A percentile compares a stretch with the other conserved stretches of the same genome.
These are phyloP conservation scores for Monosporascus sp. DNA, from an alignment of 2,329 filamentous ascomycete species.

Conservation along the genomic window DNA sequence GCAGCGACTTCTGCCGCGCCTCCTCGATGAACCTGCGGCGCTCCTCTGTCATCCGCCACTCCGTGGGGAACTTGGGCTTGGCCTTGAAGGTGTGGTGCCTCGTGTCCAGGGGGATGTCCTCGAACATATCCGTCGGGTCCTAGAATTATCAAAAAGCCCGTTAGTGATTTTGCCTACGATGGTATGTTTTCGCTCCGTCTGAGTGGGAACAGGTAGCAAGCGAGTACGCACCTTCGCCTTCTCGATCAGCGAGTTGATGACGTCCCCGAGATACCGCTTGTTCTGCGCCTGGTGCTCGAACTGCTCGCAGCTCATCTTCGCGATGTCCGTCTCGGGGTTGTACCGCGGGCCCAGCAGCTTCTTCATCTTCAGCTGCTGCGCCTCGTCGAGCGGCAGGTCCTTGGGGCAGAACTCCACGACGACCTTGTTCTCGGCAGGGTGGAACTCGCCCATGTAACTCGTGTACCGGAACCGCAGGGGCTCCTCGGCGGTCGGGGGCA, in stretches of 20 bases:
- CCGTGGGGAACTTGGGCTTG: slow-evolving; percentile 68
- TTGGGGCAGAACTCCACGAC: slow-evolving; percentile 80
- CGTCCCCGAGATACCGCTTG: slow-evolving; percentile 85
- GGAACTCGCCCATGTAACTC: slow-evolving; percentile 88
- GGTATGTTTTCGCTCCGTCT: not conserved
- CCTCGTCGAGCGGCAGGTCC: slow-evolving; percentile 64
- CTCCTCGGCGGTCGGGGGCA: slow-evolving; percentile 59
- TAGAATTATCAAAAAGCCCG: slow-evolving; percentile 19
- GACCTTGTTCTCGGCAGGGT: slow-evolving; percentile 89
- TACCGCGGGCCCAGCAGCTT: slow-evolving; percentile 84
- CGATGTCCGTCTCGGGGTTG: slow-evolving; percentile 74
- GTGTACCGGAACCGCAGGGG: slow-evolving; percentile 94
- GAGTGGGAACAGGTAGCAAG: not conserved
- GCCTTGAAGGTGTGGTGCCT: slow-evolving; percentile 71
- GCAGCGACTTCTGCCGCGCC: slow-evolving; percentile 45
- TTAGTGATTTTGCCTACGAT: no score
- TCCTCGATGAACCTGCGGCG: slow-evolving; percentile 61
- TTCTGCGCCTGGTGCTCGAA: slow-evolving; percentile 90
- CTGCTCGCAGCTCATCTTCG: slow-evolving; percentile 88
- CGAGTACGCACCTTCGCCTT: slow-evolving; percentile 58
- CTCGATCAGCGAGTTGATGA: slow-evolving; percentile 66
- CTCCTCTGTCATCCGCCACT: slow-evolving; percentile 75
- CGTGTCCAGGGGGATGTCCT: slow-evolving; percentile 83
- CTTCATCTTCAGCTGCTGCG: slow-evolving; percentile 73
- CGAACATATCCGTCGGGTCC: slow-evolving; percentile 75